Evolutionary conservation across 1,139 yeast species (phyloP).

Genomic region (Yamadazyma dendronema): DNA sequence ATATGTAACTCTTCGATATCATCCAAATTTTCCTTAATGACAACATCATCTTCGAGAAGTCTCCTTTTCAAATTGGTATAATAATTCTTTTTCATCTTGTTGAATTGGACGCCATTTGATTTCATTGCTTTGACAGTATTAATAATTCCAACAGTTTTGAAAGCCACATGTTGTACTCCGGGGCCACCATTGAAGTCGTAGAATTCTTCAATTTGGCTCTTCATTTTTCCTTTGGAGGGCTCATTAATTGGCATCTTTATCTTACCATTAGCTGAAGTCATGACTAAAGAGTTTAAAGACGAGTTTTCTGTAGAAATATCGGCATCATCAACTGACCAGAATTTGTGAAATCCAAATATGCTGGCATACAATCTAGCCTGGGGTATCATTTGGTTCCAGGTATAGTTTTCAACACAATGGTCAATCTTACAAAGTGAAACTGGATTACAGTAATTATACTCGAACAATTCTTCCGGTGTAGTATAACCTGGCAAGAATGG

Average conservation of each 20-base stretch:
- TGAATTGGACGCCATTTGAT: slow-evolving; percentile 67
- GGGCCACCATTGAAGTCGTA: slow-evolving; percentile 73
- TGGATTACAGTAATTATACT: neutral
- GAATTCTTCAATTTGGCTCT: slow-evolving; percentile 81
- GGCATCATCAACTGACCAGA: slow-evolving; percentile 81
- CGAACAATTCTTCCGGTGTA: neutral
- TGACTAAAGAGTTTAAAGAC: slow-evolving; percentile 70
- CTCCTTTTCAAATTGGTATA: slow-evolving; percentile 49
- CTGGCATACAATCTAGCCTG: slow-evolving; percentile 59
- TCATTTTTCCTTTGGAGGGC: slow-evolving; percentile 66
- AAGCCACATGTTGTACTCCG: slow-evolving; percentile 81
- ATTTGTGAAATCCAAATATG: slow-evolving; percentile 70
- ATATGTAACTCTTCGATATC: slow-evolving; percentile 49
- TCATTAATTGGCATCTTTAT: slow-evolving; percentile 84
- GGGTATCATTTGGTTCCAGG: slow-evolving; percentile 62
- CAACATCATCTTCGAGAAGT: slow-evolving; percentile 32
- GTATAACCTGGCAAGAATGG: slow-evolving; percentile 58
- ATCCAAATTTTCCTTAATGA: slow-evolving; percentile 45
- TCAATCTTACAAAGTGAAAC: slow-evolving; percentile 47
- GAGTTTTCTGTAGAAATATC: slow-evolving; percentile 69
- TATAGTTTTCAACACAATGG: slow-evolving; percentile 78
- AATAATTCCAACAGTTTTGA: slow-evolving; percentile 60
- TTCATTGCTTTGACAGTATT: slow-evolving; percentile 53
- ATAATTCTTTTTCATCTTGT: slow-evolving; percentile 54
- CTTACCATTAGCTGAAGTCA: slow-evolving; percentile 65